Base-by-base conservation (phyloP, 306 rosid species). In the Pterocarpus santalinus region DNA sequence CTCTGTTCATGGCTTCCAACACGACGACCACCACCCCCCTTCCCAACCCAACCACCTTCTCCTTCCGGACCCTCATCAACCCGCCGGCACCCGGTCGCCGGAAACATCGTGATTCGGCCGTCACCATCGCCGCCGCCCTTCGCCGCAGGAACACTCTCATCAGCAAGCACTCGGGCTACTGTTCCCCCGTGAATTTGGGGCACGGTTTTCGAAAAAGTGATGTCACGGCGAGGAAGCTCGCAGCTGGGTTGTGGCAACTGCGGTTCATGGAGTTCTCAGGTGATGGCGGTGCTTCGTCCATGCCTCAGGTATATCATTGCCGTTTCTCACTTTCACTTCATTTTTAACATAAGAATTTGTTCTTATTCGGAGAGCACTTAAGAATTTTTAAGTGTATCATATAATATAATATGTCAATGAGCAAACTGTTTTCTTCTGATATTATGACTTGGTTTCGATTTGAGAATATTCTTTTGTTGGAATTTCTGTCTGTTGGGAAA, bases 161-260 rank as follows among this genome's bases (percentile, higher is more conserved):
- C 57, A 52, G 56, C 16, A 66, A 74, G 32, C 62, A 52, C 22
- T 43, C 80, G 0, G 67, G 44, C 49, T 9, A 35, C 6, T 55
- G 2, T 41, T 74, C 80, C 46, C 61, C 81, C 16, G 77, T 32
- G 35, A 83, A 56, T 57, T 85, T 65, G 55, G 68, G 36, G 35
- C 22, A 55, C 30, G 57, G 55, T 39, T 49, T 67, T 0, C 5
- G 28, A 4, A 77, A 82, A 60, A 68, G 34, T 17, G 39, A 78
- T 76, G 70, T 79, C 68, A 83, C 90, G 1, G 91, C 92, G 14
- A 83, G 97, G 78, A 86, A 83, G 79, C 92, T 92, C 44, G 92
- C 91, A 33, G 97, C 97, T 2, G 88, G 85, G 11, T 88, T 89
- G 65, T 89, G 94, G 92, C 85, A 80, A 15, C 39, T 80, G 8